Base-by-base conservation (phyloP, 495 filamentous ascomycete genomes). In the Apodospora peruviana region DNA sequence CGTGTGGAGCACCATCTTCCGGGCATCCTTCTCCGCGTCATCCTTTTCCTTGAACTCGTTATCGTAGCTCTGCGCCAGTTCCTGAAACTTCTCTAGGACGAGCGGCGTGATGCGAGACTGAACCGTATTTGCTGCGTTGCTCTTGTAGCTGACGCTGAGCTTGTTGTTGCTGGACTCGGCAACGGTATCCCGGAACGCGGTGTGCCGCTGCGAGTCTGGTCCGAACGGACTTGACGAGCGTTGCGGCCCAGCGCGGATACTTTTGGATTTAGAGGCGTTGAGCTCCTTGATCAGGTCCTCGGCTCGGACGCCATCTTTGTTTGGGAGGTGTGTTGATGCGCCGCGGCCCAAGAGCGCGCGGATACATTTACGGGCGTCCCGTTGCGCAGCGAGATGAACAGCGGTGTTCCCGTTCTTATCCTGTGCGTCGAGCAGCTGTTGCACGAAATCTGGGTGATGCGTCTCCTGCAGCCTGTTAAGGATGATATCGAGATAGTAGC, bases 401-500 rank as follows among this genome's bases (percentile, higher is more conserved):
- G 94, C 89, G 0, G 93, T 96, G 59, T 97, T 90, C 21, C 90
- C 91, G 34, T 86, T 80, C 14, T 81, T 67, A 62, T 98, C 91
- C 58, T 88, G 86, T 18, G 70, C 73, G 56, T 96, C 77, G 37
- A 95, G 60, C 18, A 86, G 75, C 5, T 70, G 62, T 40, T 86
- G 83, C 17, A 96, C 76, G 40, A 88, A 83, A 46, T 83, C 78
- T 16, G 79, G 75, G 9, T 80, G 73, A 44, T 78, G 77, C 1
- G 78, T 75, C 53, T 90, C 84, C 47, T 78, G 76, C 20, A 98
- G 72, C 65, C 84, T 91, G 64, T 91, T 86, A 23, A 96, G 75
- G n/a, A 96, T 77, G 45, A 85, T 81, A 59, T 96, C 91, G 25
- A 95, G 80, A 62, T 98, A 98, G 60, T 97, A 96, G 14, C 87